These are phyloP conservation scores for Rhytidiadelphus loreus DNA, from an alignment of 225 moss, liverwort and hornwort genomes.

Conservation along the genomic window DNA sequence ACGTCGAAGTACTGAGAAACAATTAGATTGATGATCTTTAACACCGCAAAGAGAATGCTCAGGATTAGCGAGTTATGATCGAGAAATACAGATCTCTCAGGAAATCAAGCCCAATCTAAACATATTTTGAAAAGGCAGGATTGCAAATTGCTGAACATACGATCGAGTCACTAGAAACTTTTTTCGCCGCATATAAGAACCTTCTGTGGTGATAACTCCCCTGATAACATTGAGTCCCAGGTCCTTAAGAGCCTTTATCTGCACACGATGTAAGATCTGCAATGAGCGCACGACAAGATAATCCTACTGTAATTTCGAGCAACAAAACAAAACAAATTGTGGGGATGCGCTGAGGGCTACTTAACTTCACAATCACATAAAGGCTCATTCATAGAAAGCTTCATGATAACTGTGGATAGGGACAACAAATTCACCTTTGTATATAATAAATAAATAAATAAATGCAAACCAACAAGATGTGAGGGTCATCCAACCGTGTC, in stretches of 20 bases:
- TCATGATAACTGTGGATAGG: background rate
- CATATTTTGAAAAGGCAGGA: background rate
- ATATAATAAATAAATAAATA: background rate
- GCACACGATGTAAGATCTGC: background rate
- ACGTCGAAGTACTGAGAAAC: background rate
- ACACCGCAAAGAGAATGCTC: background rate
- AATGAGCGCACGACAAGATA: background rate
- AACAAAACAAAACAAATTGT: background rate
- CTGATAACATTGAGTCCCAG: conserved; percentile 65
- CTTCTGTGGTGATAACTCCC: conserved; percentile 55
- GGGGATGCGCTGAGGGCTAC: background rate
- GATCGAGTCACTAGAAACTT: conserved; percentile 66
- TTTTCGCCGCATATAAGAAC: conserved; percentile 28
- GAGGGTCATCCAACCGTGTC: conserved; percentile 41
- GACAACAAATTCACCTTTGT: background rate
- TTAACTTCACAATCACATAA: background rate
- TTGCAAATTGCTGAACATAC: conserved; percentile 12
- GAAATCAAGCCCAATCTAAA: background rate
- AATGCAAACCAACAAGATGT: background rate
- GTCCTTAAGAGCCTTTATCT: conserved; percentile 73
- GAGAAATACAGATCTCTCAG: background rate
- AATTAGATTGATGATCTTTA: background rate
- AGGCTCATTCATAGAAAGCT: background rate
- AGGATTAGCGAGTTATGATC: background rate
- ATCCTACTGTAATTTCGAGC: background rate